A percentile compares a stretch with the other conserved stretches of the same genome.
These are phyloP conservation scores for Ophiocordyceps camponoti-leonardi DNA, from an alignment of 2,329 filamentous ascomycete genomes.

Conservation along the genomic window DNA sequence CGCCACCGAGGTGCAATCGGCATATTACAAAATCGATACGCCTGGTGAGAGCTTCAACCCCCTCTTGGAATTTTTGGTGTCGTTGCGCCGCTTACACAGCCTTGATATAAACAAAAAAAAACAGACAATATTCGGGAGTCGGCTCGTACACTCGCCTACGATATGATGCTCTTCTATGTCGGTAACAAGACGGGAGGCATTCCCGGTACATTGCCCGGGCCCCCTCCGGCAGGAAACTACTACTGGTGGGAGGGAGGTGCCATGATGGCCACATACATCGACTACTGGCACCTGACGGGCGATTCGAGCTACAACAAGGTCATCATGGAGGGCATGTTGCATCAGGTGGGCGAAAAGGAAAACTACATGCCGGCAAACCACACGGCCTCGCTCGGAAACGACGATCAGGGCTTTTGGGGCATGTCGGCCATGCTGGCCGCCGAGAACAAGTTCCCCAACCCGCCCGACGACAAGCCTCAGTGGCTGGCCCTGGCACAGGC, in stretches of 20 bases:
- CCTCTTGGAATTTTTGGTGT: neutral
- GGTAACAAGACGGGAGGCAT: constrained; percentile 32
- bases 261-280: constrained; percentile 50
- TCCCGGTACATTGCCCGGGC: constrained; percentile 39
- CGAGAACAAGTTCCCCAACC: constrained; percentile 45
- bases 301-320: constrained; percentile 45
- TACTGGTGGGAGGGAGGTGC: constrained; percentile 64
- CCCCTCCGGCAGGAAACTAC: constrained; percentile 33
- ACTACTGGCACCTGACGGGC: constrained; percentile 54
- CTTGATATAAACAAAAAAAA: too few relatives aligned
- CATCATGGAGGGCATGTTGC: constrained; percentile 36
- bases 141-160: constrained; percentile 28
- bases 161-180: constrained; percentile 32
- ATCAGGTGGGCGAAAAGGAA: constrained; percentile 36
- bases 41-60: constrained; percentile 9
- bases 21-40: constrained; percentile 14
- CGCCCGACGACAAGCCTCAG: constrained; percentile 31
- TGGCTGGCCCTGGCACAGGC: constrained; percentile 52
- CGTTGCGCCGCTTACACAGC: neutral
- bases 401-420: constrained; percentile 57
- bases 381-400: constrained; percentile 44
- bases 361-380: constrained; percentile 46
- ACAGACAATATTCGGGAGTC: constrained; percentile 28
- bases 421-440: constrained; percentile 51
- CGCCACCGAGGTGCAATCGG: constrained; percentile 7